These are phyloP conservation scores for Amanita pseudoporphyria DNA, from an alignment of 768 basidiomycete genomes.

Conservation along the genomic window DNA sequence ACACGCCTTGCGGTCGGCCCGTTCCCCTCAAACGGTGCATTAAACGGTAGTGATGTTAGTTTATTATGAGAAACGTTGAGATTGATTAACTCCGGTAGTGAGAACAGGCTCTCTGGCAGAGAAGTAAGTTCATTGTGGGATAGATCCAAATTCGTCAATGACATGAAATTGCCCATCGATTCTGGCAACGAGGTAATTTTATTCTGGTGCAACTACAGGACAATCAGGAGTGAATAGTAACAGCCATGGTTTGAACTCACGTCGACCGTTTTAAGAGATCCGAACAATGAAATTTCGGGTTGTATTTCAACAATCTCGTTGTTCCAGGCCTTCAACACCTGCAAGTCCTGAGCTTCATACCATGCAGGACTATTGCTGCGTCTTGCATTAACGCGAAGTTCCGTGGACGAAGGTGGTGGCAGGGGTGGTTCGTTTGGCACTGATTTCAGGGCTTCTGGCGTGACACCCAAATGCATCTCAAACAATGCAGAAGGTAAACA, in stretches of 20 bases:
- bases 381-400: constrained; percentile 22
- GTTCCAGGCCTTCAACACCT: constrained; percentile 67
- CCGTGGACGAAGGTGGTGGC: constrained; percentile 21
- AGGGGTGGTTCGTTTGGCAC: constrained; percentile 52
- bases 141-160: constrained; percentile 59
- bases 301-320: constrained; percentile 76
- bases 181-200: constrained; percentile 51
- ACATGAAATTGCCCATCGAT: constrained; percentile 58
- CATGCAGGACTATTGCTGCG: constrained; percentile 48
- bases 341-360: constrained; percentile 78
- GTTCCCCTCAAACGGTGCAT: constrained; percentile 38
- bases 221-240: constrained; percentile 5
- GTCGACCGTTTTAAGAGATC: constrained; percentile 71
- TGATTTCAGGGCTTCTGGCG: constrained; percentile 56
- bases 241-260: constrained; percentile 31
- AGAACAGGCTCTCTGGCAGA: constrained; percentile 55
- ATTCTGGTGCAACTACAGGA: constrained; percentile 63
- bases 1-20: constrained; percentile 14
- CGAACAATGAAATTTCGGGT: constrained; percentile 76
- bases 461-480: constrained; percentile 71
- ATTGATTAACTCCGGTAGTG: constrained; percentile 54
- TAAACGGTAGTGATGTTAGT: constrained; percentile 52
- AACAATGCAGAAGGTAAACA: constrained; percentile 74
- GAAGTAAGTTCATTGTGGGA: constrained; percentile 61
- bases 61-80: constrained; percentile 69